Evolutionary conservation across 495 filamentous ascomycete species (phyloP).

Genomic region (Tuber indicum): DNA sequence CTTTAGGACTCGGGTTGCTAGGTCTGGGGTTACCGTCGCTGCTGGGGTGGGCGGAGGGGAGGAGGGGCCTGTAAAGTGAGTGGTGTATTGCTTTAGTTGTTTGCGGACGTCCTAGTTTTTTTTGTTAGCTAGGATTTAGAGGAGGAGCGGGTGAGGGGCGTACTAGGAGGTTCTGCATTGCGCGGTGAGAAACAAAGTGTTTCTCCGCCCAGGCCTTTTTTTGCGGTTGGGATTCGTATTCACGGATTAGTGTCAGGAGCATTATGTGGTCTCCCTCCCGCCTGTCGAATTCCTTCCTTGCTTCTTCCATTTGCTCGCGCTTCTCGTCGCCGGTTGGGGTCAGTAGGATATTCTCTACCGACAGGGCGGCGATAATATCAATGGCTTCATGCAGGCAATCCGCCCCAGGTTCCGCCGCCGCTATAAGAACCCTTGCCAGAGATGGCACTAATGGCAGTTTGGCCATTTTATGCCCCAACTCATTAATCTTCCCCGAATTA

Average conservation of each 20-base stretch:
- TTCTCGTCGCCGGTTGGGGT: conserved; percentile 74
- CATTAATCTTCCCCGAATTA: conserved; percentile 65
- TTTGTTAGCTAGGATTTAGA: conserved; percentile 5
- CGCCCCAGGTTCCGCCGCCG: conserved; percentile 60
- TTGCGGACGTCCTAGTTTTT: conserved; percentile 25
- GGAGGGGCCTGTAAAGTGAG: conserved; percentile 1
- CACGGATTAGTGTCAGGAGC: conserved; percentile 72
- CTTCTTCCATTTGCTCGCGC: conserved; percentile 65
- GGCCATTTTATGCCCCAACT: conserved; percentile 68
- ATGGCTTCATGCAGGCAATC: conserved; percentile 77
- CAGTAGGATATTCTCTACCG: conserved; percentile 81
- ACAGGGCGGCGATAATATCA: conserved; percentile 84
- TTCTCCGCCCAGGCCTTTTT: conserved; percentile 69
- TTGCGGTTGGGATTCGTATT: conserved; percentile 69
- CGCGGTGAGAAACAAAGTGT: conserved; percentile 69
- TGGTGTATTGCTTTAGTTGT: conserved; percentile 42
- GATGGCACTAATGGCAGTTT: conserved; percentile 74
- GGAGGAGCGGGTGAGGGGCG: background rate
- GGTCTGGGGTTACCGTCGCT: conserved; percentile 51
- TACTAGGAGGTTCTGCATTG: conserved; percentile 58
- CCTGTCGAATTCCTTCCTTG: conserved; percentile 65
- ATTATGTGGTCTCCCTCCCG: conserved; percentile 89
- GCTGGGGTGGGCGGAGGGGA: background rate
- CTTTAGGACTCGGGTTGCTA: conserved; percentile 58
- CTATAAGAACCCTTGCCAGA: conserved; percentile 73